phyloP scores from a whole-genome alignment of 2,329 filamentous ascomycete species.

The Trichoderma atroviride region DNA sequence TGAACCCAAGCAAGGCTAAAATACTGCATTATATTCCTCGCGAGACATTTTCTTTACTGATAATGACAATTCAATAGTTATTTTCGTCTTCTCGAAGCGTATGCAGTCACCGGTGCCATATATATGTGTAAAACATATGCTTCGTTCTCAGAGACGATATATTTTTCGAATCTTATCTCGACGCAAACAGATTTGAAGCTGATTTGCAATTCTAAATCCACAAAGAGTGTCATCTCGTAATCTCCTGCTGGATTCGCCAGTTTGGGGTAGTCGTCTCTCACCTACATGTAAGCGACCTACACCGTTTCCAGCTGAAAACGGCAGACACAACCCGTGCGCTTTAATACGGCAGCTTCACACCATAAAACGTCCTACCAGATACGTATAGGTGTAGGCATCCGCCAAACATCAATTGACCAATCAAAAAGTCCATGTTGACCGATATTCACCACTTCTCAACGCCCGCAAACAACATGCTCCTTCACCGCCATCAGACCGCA shows the following conservation, averaged over 20 bases:
- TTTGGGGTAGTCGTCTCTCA: background rate
- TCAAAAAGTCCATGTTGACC: background rate
- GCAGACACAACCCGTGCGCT: background rate
- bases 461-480: slow-evolving; percentile 4
- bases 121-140: background rate
- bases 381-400: too few species aligned
- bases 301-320: slow-evolving; percentile 6
- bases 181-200: background rate
- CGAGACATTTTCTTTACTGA: too few species aligned
- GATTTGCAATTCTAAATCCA: background rate
- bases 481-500: slow-evolving; percentile 9
- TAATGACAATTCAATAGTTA: too few species aligned
- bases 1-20: background rate
- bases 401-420: background rate
- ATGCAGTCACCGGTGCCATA: background rate
- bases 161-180: background rate
- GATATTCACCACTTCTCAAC: background rate
- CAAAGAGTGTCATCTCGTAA: background rate
- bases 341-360: background rate
- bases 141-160: background rate
- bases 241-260: background rate
- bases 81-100: too few species aligned
- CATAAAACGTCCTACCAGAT: background rate
- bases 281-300: background rate
- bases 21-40: too few species aligned